Evolutionary conservation across 768 basidiomycete genomes (phyloP), one percentile per base, ranked within the genome.

Genomic region (Mycena rebaudengoi): DNA sequence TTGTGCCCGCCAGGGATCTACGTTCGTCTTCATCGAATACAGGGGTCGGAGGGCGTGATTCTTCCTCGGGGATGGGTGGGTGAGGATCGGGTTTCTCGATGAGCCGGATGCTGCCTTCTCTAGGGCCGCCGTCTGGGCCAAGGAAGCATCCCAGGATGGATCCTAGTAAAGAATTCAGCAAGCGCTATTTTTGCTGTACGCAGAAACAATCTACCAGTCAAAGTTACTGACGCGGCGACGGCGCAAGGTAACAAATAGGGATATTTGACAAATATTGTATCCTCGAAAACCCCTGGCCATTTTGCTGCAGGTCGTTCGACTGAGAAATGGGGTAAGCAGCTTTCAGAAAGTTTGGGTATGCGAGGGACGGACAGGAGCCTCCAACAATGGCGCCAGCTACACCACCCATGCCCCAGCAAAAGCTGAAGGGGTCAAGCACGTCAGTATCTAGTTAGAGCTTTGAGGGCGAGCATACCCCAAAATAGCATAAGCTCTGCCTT

Each of bases 391-490:
- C 91, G 43, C 95, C 95, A 45, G 90, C 86, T 13, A 96, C 94
- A 86, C 96, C 98, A 64, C 97, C 98, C 67, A 99, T 86, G 63
- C 96, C 96, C 98, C 97, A 98, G 68, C 90, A 94, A 75, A 97
- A 98, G 12, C 92, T 94, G 33, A 14, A 59, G 29, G 58, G 49
- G 60, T 30, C 40, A 49, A 53, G 48, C 28, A 41, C 56, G 62
- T 50, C 51, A 65, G 43, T 43, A 40, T 39, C 30, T 23, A 37
- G 39, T 50, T 43, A 44, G 41, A 41, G 28, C 20, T 54, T 26
- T 32, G 48, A 43, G 45, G 29, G 32, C 37, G 46, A 68, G n/a
- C 78, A 67, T 66, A 91, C 88, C 96, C 96, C 46, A 98, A 81
- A 60, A 96, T 92, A 45, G 96, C 94, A 75, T 98, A 99, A 23